Evolutionary conservation across 75 land plant genomes (phyloP).

Genomic region (Sequoia sempervirens): DNA sequence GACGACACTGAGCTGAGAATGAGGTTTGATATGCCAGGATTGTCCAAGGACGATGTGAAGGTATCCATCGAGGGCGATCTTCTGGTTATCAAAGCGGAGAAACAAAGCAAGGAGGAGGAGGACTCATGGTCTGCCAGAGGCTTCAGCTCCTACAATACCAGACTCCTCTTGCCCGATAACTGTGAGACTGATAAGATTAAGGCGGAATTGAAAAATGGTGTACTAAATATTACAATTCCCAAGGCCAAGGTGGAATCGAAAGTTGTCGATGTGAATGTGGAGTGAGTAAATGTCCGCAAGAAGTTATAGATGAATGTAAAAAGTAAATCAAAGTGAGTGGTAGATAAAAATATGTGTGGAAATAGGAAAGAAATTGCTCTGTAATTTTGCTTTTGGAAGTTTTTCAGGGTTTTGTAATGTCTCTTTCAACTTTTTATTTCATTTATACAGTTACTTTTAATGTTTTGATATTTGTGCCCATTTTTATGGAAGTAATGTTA

Average conservation of each 20-base stretch:
- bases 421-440: no score
- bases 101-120: neutral
- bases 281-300: constrained; percentile 19
- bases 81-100: constrained; percentile 55
- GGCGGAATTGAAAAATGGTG: constrained; percentile 85
- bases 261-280: constrained; percentile 12
- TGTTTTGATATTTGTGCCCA: no score
- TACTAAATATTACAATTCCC: constrained; percentile 59
- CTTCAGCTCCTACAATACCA: constrained; percentile 46
- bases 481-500: no score
- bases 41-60: constrained; percentile 81
- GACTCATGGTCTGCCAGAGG: constrained; percentile 33
- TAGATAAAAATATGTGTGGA: no score
- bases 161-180: constrained; percentile 64
- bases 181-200: constrained; percentile 53
- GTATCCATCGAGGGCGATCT: constrained; percentile 63
- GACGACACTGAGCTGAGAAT: constrained; percentile 56
- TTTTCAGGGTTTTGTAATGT: no score
- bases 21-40: constrained; percentile 93
- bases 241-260: constrained; percentile 56
- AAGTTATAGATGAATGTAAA: no score
- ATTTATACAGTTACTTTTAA: no score
- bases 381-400: no score
- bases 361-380: no score
- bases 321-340: no score